phyloP scores from a whole-genome alignment of 129 eudicot species.

The Pittosporum tobira region DNA sequence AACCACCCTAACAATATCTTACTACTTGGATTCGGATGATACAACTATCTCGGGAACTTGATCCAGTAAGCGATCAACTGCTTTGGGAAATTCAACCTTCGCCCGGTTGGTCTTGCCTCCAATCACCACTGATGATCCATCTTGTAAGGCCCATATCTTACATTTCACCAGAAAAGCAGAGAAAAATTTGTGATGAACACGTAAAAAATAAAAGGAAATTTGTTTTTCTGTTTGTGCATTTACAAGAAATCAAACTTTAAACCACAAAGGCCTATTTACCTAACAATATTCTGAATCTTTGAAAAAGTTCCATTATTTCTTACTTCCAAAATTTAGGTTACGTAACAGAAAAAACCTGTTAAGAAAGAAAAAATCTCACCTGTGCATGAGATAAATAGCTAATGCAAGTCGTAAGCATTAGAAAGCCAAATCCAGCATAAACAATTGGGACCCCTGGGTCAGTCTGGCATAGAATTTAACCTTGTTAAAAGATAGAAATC shows the following conservation, averaged over 20 bases:
- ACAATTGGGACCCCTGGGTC: constrained; percentile 98
- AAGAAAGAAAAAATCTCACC: constrained; percentile 27
- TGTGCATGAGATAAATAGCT: constrained; percentile 88
- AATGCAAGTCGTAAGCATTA: constrained; percentile 97
- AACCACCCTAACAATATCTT: constrained; percentile 39
- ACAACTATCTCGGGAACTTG: constrained; percentile 57
- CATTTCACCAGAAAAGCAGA: background rate
- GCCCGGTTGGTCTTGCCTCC: constrained; percentile 86
- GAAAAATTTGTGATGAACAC: background rate
- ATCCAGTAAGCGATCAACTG: constrained; percentile 58
- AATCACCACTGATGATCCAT: constrained; percentile 66
- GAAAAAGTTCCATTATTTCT: background rate
- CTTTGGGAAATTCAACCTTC: constrained; percentile 60
- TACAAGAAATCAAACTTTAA: background rate
- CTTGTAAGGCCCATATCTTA: constrained; percentile 89
- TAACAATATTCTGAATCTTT: background rate
- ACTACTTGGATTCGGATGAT: constrained; percentile 21
- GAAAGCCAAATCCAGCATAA: constrained; percentile 91
- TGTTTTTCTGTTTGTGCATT: no score
- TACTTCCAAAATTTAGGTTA: background rate
- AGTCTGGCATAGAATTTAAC: constrained; percentile 38
- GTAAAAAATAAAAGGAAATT: background rate
- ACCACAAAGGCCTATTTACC: no score
- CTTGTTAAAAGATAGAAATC: constrained; percentile 7
- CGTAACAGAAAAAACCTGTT: background rate